These are phyloP conservation scores for Phascolomyces articulosus DNA, from an alignment of 371 early-diverging fungal species.

Conservation along the genomic window DNA sequence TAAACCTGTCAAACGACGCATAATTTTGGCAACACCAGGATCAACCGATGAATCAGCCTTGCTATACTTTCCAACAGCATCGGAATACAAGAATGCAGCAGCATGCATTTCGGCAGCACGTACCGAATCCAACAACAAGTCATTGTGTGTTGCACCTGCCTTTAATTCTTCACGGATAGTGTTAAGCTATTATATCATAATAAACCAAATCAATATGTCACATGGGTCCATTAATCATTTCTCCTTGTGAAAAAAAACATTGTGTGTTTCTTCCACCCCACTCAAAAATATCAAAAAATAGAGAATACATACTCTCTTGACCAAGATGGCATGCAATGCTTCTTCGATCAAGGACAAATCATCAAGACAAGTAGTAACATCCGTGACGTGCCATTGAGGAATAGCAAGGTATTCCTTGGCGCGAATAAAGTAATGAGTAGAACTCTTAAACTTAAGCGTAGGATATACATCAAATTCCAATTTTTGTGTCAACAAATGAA, in stretches of 20 bases:
- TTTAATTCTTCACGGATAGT: slow-evolving; percentile 25
- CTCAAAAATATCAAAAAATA: neutral
- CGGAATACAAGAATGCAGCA: slow-evolving; percentile 34
- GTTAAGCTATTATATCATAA: slow-evolving; percentile 26
- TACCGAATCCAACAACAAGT: slow-evolving; percentile 37
- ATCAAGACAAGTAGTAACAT: slow-evolving; percentile 26
- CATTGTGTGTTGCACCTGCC: slow-evolving; percentile 19
- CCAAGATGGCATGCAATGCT: slow-evolving; percentile 33
- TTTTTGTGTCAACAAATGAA: slow-evolving; percentile 27
- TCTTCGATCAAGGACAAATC: slow-evolving; percentile 32
- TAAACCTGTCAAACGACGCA: slow-evolving; percentile 35
- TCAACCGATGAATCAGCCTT: slow-evolving; percentile 18
- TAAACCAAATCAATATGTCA: too few relatives aligned
- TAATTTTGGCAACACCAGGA: slow-evolving; percentile 22
- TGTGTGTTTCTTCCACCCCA: too few relatives aligned
- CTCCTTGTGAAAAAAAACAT: too few relatives aligned
- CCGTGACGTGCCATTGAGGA: slow-evolving; percentile 23
- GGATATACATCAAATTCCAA: slow-evolving; percentile 31
- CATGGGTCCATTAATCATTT: too few relatives aligned
- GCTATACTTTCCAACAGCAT: slow-evolving; percentile 35
- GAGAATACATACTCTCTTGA: slow-evolving; percentile 34
- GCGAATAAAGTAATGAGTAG: slow-evolving; percentile 30
- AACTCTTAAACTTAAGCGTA: slow-evolving; percentile 39
- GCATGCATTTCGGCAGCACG: slow-evolving; percentile 42
- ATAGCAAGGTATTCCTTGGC: slow-evolving; percentile 33